These are phyloP conservation scores for Yamadazyma oceani DNA, from an alignment of 1,139 yeast genomes.

Conservation along the genomic window DNA sequence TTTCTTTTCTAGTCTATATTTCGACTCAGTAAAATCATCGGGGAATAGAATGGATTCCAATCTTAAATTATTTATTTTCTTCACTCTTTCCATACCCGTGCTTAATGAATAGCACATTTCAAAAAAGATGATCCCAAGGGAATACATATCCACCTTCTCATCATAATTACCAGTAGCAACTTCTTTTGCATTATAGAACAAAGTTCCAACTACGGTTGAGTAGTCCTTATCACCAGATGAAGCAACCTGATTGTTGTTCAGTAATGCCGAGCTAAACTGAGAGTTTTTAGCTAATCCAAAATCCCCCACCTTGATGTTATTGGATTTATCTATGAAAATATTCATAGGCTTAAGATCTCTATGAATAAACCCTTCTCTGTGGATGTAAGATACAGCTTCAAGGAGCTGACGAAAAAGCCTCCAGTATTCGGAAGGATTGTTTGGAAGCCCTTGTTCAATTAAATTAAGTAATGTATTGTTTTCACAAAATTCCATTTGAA, in stretches of 20 bases:
- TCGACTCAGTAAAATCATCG: constrained; percentile 51
- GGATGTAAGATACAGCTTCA: constrained; percentile 91
- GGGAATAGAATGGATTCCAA: constrained; percentile 65
- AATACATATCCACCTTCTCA: constrained; percentile 94
- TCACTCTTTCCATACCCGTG: constrained; percentile 92
- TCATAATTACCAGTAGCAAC: constrained; percentile 78
- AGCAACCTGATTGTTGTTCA: constrained; percentile 41
- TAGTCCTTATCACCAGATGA: constrained; percentile 59
- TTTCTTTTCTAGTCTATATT: constrained; percentile 57
- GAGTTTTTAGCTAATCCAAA: constrained; percentile 92
- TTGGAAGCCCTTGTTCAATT: constrained; percentile 76
- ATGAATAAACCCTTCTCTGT: constrained; percentile 91
- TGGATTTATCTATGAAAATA: constrained; percentile 87
- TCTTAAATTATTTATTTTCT: constrained; percentile 64
- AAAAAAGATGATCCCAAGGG: constrained; percentile 89
- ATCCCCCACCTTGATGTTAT: constrained; percentile 92
- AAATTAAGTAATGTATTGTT: constrained; percentile 84
- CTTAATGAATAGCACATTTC: constrained; percentile 85
- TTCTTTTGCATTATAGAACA: constrained; percentile 89
- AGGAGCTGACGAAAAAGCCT: constrained; percentile 80
- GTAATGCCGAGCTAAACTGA: constrained; percentile 43
- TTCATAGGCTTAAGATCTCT: constrained; percentile 95
- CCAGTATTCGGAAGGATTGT: constrained; percentile 82
- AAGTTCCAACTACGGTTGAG: constrained; percentile 91
- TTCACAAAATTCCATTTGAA: constrained; percentile 99